These are phyloP conservation scores for Cladosporium sp. DNA, from an alignment of 2,329 filamentous ascomycete genomes.

Conservation along the genomic window DNA sequence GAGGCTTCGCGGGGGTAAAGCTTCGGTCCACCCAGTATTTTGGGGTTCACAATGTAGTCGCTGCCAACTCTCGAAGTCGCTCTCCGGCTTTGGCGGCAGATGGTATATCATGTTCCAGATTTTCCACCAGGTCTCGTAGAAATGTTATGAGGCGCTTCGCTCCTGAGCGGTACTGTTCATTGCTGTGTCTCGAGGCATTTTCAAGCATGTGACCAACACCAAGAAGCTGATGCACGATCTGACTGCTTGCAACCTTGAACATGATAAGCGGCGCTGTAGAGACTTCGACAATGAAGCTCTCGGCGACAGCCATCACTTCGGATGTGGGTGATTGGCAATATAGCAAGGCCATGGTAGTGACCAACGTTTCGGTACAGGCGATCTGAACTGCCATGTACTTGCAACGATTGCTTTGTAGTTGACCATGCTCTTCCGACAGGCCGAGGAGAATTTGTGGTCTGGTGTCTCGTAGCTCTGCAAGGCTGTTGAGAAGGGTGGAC, in stretches of 20 bases:
- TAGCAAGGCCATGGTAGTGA: not conserved
- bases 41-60: not conserved
- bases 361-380: not conserved
- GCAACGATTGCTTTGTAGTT: not conserved
- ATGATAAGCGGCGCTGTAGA: constrained; percentile 1
- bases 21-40: too few relatives aligned
- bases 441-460: not conserved
- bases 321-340: not conserved
- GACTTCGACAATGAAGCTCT: not conserved
- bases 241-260: constrained; percentile 3
- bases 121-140: not conserved
- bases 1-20: too few relatives aligned
- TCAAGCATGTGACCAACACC: not conserved
- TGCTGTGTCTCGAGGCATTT: not conserved
- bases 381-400: not conserved
- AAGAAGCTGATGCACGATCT: not conserved
- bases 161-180: not conserved
- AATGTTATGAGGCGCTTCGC: not conserved
- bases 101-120: not conserved
- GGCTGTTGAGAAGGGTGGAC: not conserved
- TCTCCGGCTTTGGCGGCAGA: not conserved
- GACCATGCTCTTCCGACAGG: not conserved
- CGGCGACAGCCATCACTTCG: not conserved
- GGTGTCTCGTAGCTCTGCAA: not conserved
- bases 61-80: not conserved